A percentile compares a stretch with the other conserved stretches of the same genome.
These are phyloP conservation scores for Mucor racemosus DNA, from an alignment of 371 early-diverging fungal genomes.

Conservation along the genomic window DNA sequence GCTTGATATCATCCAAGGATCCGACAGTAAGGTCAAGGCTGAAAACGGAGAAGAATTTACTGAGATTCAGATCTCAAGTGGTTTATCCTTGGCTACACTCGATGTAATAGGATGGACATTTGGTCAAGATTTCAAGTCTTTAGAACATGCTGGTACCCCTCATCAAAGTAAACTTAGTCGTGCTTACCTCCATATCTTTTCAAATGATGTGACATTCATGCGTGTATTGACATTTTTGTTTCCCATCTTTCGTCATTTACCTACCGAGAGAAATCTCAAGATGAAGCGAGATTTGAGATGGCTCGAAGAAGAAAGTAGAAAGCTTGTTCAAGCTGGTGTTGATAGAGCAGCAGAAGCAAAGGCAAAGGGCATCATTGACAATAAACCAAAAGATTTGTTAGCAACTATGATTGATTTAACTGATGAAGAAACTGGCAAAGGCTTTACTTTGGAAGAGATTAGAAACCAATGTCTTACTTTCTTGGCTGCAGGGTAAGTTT, in stretches of 20 bases:
- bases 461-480: slow-evolving; percentile 44
- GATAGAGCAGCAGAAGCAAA: slow-evolving; percentile 25
- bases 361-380: slow-evolving; percentile 3
- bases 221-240: slow-evolving; percentile 44
- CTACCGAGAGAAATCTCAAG: slow-evolving; percentile 36
- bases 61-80: slow-evolving; percentile 41
- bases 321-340: slow-evolving; percentile 49
- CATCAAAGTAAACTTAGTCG: slow-evolving; percentile 44
- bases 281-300: slow-evolving; percentile 27
- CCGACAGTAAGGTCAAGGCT: slow-evolving; percentile 1
- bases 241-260: slow-evolving; percentile 42
- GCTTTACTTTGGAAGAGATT: slow-evolving; percentile 34
- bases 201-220: slow-evolving; percentile 25
- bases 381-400: slow-evolving; percentile 37
- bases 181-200: slow-evolving; percentile 54
- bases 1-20: slow-evolving; percentile 22
- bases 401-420: slow-evolving; percentile 37
- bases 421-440: slow-evolving; percentile 44
- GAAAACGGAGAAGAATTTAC: slow-evolving; percentile 18
- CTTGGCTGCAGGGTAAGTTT: slow-evolving; percentile 48
- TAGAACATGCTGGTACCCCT: slow-evolving; percentile 20
- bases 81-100: slow-evolving; percentile 44
- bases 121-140: slow-evolving; percentile 50
- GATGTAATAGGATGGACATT: slow-evolving; percentile 58
- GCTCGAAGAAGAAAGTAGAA: slow-evolving; percentile 47